Evolutionary conservation across 768 basidiomycete genomes (phyloP).

Genomic region (Termitomyces sp.): DNA sequence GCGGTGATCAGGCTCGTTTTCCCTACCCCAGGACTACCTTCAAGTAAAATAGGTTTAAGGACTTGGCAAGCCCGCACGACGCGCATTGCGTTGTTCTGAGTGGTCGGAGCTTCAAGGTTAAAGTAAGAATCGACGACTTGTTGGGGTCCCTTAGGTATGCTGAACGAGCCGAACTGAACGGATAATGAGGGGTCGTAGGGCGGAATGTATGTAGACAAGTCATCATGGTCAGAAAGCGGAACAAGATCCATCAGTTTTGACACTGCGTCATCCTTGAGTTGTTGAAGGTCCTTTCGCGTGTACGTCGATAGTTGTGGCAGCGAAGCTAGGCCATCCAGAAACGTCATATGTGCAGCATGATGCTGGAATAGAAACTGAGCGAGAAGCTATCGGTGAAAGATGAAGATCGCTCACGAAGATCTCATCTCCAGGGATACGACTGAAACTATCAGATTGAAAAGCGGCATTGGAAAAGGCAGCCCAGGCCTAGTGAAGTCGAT

Average conservation of each 20-base stretch:
- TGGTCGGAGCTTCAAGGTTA: slow-evolving; percentile 86
- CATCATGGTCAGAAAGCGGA: slow-evolving; percentile 33
- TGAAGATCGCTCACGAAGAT: slow-evolving; percentile 58
- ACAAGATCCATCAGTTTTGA: slow-evolving; percentile 51
- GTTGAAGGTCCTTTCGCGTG: slow-evolving; percentile 50
- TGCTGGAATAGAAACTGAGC: slow-evolving; percentile 46
- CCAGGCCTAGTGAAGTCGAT: slow-evolving; percentile 67
- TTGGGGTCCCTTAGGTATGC: slow-evolving; percentile 54
- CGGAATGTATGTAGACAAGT: slow-evolving; percentile 20
- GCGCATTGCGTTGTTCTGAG: slow-evolving; percentile 81
- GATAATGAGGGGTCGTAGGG: slow-evolving; percentile 27
- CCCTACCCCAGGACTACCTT: slow-evolving; percentile 97
- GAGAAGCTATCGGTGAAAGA: not conserved
- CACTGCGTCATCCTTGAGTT: slow-evolving; percentile 57
- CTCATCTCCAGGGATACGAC: slow-evolving; percentile 36
- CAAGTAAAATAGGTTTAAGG: slow-evolving; percentile 85
- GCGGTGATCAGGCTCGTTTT: slow-evolving; percentile 93
- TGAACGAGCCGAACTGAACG: slow-evolving; percentile 71
- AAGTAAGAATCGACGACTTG: slow-evolving; percentile 41
- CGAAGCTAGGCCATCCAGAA: slow-evolving; percentile 84
- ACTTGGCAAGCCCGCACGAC: slow-evolving; percentile 88
- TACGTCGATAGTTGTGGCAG: slow-evolving; percentile 68
- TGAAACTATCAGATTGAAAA: slow-evolving; percentile 24
- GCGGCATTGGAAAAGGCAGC: slow-evolving; percentile 77
- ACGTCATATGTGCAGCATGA: slow-evolving; percentile 90